Percentiles rank a stretch among this genome's conserved stretches.
Conservation (phyloP, 352 stramenopile species). For the Pythium guiyangense region DNA sequence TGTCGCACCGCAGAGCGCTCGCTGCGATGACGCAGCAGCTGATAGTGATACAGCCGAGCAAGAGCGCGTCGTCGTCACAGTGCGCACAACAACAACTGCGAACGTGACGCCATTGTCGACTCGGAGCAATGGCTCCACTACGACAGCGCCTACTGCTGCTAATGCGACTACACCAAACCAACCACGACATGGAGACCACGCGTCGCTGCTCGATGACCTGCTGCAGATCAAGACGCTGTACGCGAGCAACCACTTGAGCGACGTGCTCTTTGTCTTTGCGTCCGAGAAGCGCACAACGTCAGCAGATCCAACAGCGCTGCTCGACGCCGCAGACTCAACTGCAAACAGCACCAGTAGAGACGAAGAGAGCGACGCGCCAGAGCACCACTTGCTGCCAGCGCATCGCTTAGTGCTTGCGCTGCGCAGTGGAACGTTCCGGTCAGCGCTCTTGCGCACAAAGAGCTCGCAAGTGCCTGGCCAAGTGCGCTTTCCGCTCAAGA, state of each 20-base stretch:
- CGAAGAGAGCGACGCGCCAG: background rate
- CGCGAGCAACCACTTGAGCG: conserved; percentile 68
- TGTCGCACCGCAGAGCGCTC: too few species aligned
- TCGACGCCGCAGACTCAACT: background rate
- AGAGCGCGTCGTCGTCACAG: background rate
- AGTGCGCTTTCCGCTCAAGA: conserved; percentile 77
- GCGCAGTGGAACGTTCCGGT: conserved; percentile 66
- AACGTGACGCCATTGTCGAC: background rate
- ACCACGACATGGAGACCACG: background rate
- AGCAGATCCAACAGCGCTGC: background rate
- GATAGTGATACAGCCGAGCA: background rate
- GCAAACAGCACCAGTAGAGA: conserved; percentile 2
- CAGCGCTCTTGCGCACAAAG: conserved; percentile 57
- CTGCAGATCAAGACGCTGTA: conserved; percentile 55
- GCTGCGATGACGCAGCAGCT: too few species aligned
- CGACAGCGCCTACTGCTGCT: background rate
- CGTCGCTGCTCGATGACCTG: conserved; percentile 36
- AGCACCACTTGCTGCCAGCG: conserved; percentile 59
- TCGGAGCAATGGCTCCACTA: background rate
- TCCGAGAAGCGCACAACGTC: conserved; percentile 18
- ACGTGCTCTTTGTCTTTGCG: conserved; percentile 77
- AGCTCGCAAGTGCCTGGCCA: conserved; percentile 61
- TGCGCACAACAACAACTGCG: background rate
- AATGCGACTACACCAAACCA: background rate
- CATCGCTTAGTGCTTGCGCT: conserved; percentile 73